phyloP scores from a whole-genome alignment of 768 basidiomycete species.

The Psilocybe cubensis region DNA sequence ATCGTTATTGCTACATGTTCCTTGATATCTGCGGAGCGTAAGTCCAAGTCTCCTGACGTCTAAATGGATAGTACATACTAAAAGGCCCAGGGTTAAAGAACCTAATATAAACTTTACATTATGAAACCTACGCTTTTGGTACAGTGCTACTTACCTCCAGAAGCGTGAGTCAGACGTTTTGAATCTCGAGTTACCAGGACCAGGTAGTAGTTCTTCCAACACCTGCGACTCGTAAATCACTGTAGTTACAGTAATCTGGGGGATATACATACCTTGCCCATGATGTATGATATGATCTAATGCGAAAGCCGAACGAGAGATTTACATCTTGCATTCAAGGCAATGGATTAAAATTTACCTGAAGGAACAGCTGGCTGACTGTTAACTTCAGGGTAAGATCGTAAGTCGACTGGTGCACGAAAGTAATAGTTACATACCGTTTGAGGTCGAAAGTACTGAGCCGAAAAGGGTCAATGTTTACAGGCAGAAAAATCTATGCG shows the following conservation, averaged over 20 bases:
- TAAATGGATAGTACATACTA: conserved; percentile 34
- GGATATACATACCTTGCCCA: conserved; percentile 33
- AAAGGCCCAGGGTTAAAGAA: conserved; percentile 66
- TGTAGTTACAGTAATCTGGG: neutral
- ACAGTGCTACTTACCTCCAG: conserved; percentile 35
- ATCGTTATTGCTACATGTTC: conserved; percentile 61
- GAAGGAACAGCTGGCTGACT: conserved; percentile 51
- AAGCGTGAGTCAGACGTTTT: conserved; percentile 37
- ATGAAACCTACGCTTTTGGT: neutral
- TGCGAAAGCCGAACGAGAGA: neutral
- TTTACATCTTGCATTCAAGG: no score
- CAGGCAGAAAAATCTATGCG: neutral
- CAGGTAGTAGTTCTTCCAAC: conserved; percentile 39
- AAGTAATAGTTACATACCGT: conserved; percentile 23
- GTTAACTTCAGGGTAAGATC: conserved; percentile 19
- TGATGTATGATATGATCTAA: conserved; percentile 51
- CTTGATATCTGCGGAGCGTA: conserved; percentile 26
- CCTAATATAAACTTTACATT: neutral
- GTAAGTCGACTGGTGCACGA: neutral
- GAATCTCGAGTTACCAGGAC: conserved; percentile 26
- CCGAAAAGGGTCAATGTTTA: conserved; percentile 5
- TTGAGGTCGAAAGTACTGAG: conserved; percentile 54
- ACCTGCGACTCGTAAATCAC: conserved; percentile 11
- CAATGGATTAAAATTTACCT: neutral
- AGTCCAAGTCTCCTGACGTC: no score